These are phyloP conservation scores for Penicillium sp. DNA, from an alignment of 2,329 filamentous ascomycete genomes.

Conservation along the genomic window DNA sequence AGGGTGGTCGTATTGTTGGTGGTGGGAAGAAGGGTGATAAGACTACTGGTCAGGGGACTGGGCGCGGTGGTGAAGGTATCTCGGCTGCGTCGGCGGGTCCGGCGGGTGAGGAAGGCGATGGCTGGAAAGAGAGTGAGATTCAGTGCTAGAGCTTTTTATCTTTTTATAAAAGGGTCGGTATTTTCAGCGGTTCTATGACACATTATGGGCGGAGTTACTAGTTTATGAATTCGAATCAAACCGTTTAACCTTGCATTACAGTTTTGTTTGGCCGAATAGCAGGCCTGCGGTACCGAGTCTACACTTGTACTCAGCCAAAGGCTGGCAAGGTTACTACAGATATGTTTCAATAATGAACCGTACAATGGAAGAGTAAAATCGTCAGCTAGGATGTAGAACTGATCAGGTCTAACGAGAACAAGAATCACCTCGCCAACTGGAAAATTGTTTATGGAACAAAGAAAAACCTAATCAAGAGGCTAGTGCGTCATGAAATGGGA, in stretches of 20 bases:
- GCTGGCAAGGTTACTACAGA: background rate
- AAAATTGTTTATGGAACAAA: constrained; percentile 22
- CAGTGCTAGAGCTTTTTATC: constrained; percentile 53
- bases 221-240: background rate
- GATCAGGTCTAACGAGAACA: constrained; percentile 4
- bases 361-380: background rate
- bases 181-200: background rate
- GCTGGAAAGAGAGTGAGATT: constrained; percentile 70
- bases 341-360: background rate
- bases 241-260: background rate
- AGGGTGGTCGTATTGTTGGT: constrained; percentile 67
- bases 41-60: constrained; percentile 17
- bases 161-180: constrained; percentile 2
- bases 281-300: background rate
- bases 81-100: constrained; percentile 46
- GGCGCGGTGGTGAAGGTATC: constrained; percentile 48
- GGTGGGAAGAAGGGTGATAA: constrained; percentile 28
- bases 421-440: constrained; percentile 14
- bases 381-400: background rate
- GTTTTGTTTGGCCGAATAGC: background rate
- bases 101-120: constrained; percentile 51
- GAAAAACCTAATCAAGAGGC: constrained; percentile 21
- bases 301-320: background rate
- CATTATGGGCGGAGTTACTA: constrained; percentile 1
- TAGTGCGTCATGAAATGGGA: constrained; percentile 28